Conservation (phyloP, 202 grass and related monocot genomes). For the Digitaria exilis region DNA sequence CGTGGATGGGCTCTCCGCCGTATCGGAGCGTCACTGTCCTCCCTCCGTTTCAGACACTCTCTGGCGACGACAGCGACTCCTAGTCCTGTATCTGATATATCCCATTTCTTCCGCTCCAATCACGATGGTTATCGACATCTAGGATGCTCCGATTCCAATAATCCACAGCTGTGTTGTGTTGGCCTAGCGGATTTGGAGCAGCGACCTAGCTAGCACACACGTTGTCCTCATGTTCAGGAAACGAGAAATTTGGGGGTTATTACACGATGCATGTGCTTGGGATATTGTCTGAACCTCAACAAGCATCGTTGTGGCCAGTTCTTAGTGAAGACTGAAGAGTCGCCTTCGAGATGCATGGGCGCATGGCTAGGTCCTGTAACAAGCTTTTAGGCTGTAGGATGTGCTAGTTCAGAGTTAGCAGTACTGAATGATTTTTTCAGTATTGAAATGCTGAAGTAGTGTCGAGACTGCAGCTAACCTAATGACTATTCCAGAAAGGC, state of each 20-base stretch:
- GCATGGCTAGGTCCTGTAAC: not conserved
- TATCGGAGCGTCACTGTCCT: not conserved
- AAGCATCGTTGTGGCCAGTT: not conserved
- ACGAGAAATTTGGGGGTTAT: not conserved
- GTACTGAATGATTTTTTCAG: not conserved
- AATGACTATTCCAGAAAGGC: not conserved
- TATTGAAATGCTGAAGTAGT: not conserved
- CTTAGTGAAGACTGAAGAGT: not conserved
- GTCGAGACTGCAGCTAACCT: not conserved
- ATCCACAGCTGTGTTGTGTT: not conserved
- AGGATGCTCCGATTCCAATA: not conserved
- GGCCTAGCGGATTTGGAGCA: not conserved
- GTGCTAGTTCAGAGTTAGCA: not conserved
- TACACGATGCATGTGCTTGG: not conserved
- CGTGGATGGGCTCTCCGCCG: not conserved
- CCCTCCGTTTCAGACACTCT: conserved; percentile 20
- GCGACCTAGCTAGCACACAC: not conserved
- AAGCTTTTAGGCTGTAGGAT: not conserved
- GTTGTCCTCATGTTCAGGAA: not conserved
- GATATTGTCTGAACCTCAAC: not conserved
- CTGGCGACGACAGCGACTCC: not conserved
- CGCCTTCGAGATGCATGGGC: not conserved
- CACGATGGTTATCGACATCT: not conserved
- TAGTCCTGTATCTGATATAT: not conserved
- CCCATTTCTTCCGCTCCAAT: not conserved